Evolutionary conservation across 345 rosid species (phyloP), one percentile per base, ranked within the genome.

Genomic region (Pistacia vera): DNA sequence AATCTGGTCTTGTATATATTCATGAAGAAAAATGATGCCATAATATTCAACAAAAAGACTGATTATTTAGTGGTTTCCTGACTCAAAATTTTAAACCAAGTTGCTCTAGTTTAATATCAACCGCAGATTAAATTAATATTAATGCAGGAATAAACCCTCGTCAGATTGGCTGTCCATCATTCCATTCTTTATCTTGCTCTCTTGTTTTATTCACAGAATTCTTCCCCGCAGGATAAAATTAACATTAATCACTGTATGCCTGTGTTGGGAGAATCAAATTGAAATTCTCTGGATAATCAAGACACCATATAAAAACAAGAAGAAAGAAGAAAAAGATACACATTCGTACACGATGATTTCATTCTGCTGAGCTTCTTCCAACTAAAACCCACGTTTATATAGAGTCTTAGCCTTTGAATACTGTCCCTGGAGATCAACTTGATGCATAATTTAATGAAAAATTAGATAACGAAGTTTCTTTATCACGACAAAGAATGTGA

Each of bases 51-150:
- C 46, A 49, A 51, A 49, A 51, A 16, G 20, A 36, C 20, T 16
- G 52, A 28, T 51, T 62, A 51, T 9, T 60, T 62, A 57, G 75
- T 70, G 82, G 76, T 70, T 66, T 35, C 25, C 70, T 81, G 84
- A 81, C 84, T 81, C 81, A 81, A 81, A 74, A 25, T 25, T 38
- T 79, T 59, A 30, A 63, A 17, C 55, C 81, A 75, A 69, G 55
- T 71, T 81, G 78, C 65, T 36, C 36, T 77, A 56, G 63, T 73
- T 77, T 69, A 63, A 8, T 4, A 17, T 7, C 2, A 10, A 67
- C 10, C 22, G 67, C 44, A 8, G 74, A 69, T 69, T 73, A 55
- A 41, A 41, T 41, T 41, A 41, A 41, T 28, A 12, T 59, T 22
- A 71, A 59, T 22, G 25, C 3, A 18, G 18, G 18, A 46, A 60